These are phyloP conservation scores for Gossypium lobatum DNA, from an alignment of 441 rosid species.

Conservation along the genomic window DNA sequence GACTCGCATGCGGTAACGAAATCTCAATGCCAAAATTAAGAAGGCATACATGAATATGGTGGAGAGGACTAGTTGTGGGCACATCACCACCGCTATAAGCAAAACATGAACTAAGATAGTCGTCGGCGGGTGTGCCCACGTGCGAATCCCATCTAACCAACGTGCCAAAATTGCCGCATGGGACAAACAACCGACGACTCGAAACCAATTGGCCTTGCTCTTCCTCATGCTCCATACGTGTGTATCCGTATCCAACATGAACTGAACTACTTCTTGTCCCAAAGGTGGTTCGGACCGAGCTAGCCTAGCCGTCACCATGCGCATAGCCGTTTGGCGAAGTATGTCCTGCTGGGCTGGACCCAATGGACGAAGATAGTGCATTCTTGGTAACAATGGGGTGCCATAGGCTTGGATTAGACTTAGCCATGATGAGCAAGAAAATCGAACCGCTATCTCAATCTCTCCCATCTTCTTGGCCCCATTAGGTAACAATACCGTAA, in stretches of 20 bases:
- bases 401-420: conserved; percentile 47
- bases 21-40: conserved; percentile 38
- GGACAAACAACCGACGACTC: conserved; percentile 47
- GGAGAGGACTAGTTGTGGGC: conserved; percentile 58
- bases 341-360: conserved; percentile 56
- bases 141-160: conserved; percentile 50
- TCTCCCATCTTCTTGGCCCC: conserved; percentile 70
- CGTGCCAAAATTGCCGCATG: conserved; percentile 40
- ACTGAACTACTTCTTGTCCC: conserved; percentile 63
- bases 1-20: conserved; percentile 41
- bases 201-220: conserved; percentile 65
- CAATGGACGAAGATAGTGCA: conserved; percentile 53
- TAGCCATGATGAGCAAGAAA: conserved; percentile 57
- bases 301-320: conserved; percentile 46
- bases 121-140: conserved; percentile 52
- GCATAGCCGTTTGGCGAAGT: conserved; percentile 61
- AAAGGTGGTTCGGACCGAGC: conserved; percentile 58
- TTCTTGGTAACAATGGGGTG: conserved; percentile 54
- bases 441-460: conserved; percentile 52
- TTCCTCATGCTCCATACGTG: conserved; percentile 69
- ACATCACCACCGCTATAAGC: conserved; percentile 42
- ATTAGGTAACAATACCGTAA: conserved; percentile 44
- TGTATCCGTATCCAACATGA: conserved; percentile 52
- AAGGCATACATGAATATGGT: conserved; percentile 63
- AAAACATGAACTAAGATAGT: conserved; percentile 47